Evolutionary conservation across 768 basidiomycete genomes (phyloP), one percentile per base, ranked within the genome.

Genomic region (Cyclocybe aegerita): DNA sequence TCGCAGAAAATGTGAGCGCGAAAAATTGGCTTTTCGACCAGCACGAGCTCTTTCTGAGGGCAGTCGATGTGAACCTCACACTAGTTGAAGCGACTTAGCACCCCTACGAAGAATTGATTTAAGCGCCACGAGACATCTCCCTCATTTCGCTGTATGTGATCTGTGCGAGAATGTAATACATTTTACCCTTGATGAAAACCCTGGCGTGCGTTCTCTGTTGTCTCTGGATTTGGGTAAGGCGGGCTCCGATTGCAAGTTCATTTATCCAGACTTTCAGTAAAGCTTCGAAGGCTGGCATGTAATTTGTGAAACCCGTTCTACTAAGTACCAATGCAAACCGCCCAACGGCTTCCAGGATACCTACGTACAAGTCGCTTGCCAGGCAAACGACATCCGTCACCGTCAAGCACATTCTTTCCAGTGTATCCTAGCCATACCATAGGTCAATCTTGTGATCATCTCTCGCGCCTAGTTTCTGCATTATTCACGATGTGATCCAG

Each of bases 201-300:
- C 51, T 5, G 34, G 39, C 75, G 75, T 48, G 31, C 60, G 2
- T 77, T 74, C 63, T 72, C 70, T 3, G 72, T 75, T 4, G 63
- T 71, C 4, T 61, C 68, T 41, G 70, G 70, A 30, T 75, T 78
- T 47, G 66, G 65, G 73, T 74, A 49, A 9, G 64, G 54, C 61
- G 12, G 77, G 77, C 1, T 65, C 70, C n/a, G 62, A 69, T 53
- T 79, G 77, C 75, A 54, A 62, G 71, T 14, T 10, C 3, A 7
- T 14, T 30, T 14, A n/a, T 35, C 34, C 32, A 7, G 16, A 39
- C 9, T 9, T 42, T n/a, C 5, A 8, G 12, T 7, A 40, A 35
- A 29, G n/a, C n/a, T n/a, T n/a, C n/a, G n/a, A n/a, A n/a, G n/a
- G n/a, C n/a, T n/a, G n/a, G n/a, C n/a, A n/a, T n/a, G n/a, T n/a